Conservation (phyloP, 2,329 filamentous ascomycete species). For the Colletotrichum caudatum region DNA sequence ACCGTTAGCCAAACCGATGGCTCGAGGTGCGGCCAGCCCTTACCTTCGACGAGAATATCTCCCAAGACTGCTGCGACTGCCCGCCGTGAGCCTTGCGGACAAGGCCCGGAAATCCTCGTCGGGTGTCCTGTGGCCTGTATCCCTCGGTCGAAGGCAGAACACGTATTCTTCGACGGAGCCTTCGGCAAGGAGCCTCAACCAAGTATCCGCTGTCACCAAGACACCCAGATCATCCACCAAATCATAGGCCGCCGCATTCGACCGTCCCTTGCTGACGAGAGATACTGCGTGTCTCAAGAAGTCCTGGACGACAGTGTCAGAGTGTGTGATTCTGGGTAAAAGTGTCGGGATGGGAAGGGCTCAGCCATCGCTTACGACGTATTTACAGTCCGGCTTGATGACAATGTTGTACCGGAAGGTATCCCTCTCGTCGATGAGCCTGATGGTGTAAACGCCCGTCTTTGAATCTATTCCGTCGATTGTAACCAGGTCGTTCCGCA, state of each 20-base stretch:
- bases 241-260: slow-evolving; percentile 1
- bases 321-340: not conserved
- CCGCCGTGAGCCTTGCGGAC: slow-evolving; percentile 13
- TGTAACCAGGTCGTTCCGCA: not conserved
- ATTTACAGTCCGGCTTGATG: slow-evolving; percentile 15
- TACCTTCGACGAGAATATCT: slow-evolving; percentile 21
- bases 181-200: slow-evolving; percentile 11
- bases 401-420: slow-evolving; percentile 25
- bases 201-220: slow-evolving; percentile 13
- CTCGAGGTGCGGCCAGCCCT: not conserved
- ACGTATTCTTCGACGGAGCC: slow-evolving; percentile 18
- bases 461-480: not conserved
- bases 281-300: slow-evolving; percentile 18
- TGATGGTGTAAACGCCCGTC: slow-evolving; percentile 15
- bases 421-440: slow-evolving; percentile 21
- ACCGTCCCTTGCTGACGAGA: not conserved
- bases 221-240: slow-evolving; percentile 4
- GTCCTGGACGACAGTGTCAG: not conserved
- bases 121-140: not conserved
- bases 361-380: not conserved
- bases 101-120: slow-evolving; percentile 9
- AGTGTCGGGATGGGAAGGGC: not conserved
- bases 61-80: slow-evolving; percentile 18
- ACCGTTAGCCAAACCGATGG: not conserved
- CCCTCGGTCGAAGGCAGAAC: slow-evolving; percentile 12